Evolutionary conservation across 2,329 filamentous ascomycete species (phyloP), one percentile per base, ranked within the genome.

Genomic region (Escovopsis weberi): DNA sequence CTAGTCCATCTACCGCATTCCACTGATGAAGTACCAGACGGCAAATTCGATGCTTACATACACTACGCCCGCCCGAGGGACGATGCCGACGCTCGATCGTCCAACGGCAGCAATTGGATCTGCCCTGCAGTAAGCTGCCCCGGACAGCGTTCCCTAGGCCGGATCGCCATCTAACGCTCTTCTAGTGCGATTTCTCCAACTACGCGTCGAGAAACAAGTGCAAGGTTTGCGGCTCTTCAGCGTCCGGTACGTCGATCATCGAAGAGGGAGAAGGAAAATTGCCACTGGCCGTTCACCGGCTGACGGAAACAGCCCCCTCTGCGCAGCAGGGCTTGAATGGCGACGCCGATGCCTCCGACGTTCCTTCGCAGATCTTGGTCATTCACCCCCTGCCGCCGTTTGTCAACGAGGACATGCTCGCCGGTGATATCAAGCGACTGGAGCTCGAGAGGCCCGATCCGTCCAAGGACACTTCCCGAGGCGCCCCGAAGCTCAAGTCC

Each of bases 361-460:
- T 71, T 0, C 74, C 80, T 1, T 86, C 83, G 1, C 84, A 87
- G 50, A 86, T 88, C 50, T 63, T 91, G 18, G 74, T 91, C 4
- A 67, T 91, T 23, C 78, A 83, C 46, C 80, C 80, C 7, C 64
- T 93, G 6, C 77, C 85, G 30, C 63, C 74, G 1, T 79, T 80
- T 12, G 75, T 85, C 6, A 82, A 72, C 6, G 85, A 89, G 59
- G 76, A 82, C 43, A 65, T 83, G 39, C 67, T 93, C 9, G 80
- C 80, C 1, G 78, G 75, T 44, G 85, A 84, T 23, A 75, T 86
- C 40, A 75, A 77, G 51, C 85, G 84, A 50, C 68, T 93, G 4
- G 84, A 85, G 53, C 55, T 73, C n/a, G 65, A 66, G 38, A 81
- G 77, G 48, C 69, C 70, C 0, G 69, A 72, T 38, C 62, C 60